These are phyloP conservation scores for Karstenula rhodostoma DNA, from an alignment of 2,329 filamentous ascomycete genomes.

Conservation along the genomic window DNA sequence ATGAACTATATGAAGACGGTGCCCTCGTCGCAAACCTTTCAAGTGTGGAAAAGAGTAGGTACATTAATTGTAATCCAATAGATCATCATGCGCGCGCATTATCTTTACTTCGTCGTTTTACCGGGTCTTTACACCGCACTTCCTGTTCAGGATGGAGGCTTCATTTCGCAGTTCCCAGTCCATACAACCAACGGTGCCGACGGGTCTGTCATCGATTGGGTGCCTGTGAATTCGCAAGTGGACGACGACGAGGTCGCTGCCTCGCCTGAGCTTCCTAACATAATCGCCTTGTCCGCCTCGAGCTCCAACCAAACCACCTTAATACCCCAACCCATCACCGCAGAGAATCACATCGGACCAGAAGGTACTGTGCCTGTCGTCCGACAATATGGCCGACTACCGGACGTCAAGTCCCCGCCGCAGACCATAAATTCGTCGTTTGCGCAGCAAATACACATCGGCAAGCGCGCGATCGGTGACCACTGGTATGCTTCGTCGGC, in stretches of 20 bases:
- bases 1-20: conserved; percentile 17
- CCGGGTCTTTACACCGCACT: conserved; percentile 10
- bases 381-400: conserved; percentile 8
- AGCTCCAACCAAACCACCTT: conserved; percentile 13
- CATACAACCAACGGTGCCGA: conserved; percentile 18
- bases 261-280: conserved; percentile 18
- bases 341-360: conserved; percentile 15
- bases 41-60: neutral
- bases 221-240: conserved; percentile 19
- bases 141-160: conserved; percentile 7
- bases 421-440: conserved; percentile 11
- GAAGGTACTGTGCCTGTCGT: conserved; percentile 22
- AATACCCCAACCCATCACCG: conserved; percentile 13
- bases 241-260: conserved; percentile 18
- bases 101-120: conserved; percentile 10
- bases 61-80: conserved; percentile 8
- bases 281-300: conserved; percentile 4
- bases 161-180: conserved; percentile 12
- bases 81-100: conserved; percentile 14
- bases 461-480: conserved; percentile 19
- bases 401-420: conserved; percentile 5
- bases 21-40: neutral
- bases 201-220: conserved; percentile 23
- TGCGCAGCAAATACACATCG: conserved; percentile 12
- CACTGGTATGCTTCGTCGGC: conserved; percentile 27